Base-by-base conservation (phyloP, 169 alveolate genomes). In the Cryptosporidium canis region DNA sequence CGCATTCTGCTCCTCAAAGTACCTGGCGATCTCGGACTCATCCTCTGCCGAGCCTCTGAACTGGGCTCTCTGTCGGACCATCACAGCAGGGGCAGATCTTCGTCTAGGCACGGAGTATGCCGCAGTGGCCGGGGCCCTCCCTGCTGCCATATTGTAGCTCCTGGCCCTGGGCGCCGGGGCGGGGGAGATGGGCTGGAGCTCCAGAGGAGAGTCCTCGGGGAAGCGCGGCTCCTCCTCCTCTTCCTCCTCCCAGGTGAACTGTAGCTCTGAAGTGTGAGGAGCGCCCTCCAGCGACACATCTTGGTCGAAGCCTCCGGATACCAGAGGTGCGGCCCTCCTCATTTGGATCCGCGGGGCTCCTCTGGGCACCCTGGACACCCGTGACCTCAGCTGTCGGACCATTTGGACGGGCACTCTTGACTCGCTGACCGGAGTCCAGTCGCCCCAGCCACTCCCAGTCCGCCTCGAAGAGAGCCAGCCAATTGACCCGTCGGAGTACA, bases 381-480 rank as follows among this genome's bases (percentile, higher is more conserved):
- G 41, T 9, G 64, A 37, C 14, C 16, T 43, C 70, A 71, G 8
- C 35, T 71, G 53, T 21, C 39, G 29, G 16, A 71, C 56, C 51
- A 71, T 35, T 8, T 55, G 58, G 18, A 56, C 39, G 29, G 85
- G 85, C 7, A 71, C 68, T 39, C 64, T 43, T n/a, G 58, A 14
- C 41, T 29, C 70, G 16, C 70, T 51, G 7, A 55, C 85, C 29
- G 85, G 66, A 48, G 12, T 35, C 85, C 85, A 71, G 6, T 41
- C 24, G 3, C 58, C 24, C 85, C 85, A 71, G 24, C 45, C 33
- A 12, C 85, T 68, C n/a, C 33, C 31, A 3, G 12, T 9, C 53
- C 67, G n/a, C n/a, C 48, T 29, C 24, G 53, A 48, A 4, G 21
- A 29, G 9, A 47, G 48, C 85, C 85, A 71, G 1, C 37, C 39